Percentiles rank a stretch among this genome's conserved stretches.
Conservation (phyloP, 169 alveolate genomes). For the Amoebophrya sp. region DNA sequence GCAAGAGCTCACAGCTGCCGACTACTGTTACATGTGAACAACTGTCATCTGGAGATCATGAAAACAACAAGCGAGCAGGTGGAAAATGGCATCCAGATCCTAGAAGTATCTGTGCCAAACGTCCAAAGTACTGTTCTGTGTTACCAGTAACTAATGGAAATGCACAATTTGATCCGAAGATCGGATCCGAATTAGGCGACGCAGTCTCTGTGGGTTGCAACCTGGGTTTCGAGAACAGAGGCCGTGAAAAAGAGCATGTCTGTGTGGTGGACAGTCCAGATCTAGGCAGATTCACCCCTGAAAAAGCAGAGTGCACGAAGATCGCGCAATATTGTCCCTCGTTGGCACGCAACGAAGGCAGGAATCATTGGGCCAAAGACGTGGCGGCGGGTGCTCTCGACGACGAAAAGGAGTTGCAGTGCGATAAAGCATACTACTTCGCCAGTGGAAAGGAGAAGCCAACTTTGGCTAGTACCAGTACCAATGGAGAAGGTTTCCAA, state of each 20-base stretch:
- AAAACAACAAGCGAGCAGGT: no score
- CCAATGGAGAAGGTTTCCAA: no score
- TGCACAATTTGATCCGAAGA: no score
- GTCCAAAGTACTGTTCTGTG: neutral
- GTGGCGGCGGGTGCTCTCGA: neutral
- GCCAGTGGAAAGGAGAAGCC: no score
- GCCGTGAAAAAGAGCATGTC: neutral
- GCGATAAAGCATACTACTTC: neutral
- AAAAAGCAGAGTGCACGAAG: neutral
- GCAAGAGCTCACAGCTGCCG: no score
- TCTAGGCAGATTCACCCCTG: neutral
- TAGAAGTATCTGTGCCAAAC: neutral
- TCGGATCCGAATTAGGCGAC: neutral
- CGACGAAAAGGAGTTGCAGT: neutral
- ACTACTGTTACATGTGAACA: no score
- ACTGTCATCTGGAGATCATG: no score
- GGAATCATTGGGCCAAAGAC: neutral
- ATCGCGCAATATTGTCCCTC: neutral
- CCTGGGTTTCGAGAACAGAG: neutral
- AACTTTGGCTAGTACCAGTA: no score
- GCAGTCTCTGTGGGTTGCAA: neutral
- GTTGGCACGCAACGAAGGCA: neutral
- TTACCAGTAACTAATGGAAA: neutral
- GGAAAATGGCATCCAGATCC: neutral
- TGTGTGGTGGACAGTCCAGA: neutral